Base-by-base conservation (phyloP, 192 early-diverging fungal species). In the Pilobolus umbonatus region DNA sequence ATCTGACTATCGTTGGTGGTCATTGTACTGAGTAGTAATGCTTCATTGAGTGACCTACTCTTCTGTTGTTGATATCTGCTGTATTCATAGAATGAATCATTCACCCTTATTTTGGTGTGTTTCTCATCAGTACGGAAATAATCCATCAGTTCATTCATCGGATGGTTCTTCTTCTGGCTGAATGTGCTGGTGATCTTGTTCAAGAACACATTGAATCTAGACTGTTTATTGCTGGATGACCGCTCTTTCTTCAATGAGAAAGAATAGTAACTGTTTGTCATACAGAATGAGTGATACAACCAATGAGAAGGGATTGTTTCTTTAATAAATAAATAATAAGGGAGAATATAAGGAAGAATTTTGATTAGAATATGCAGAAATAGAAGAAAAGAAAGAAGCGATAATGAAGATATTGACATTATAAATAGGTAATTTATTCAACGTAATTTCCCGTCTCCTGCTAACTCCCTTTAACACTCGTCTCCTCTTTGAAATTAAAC, bases 191-290 rank as follows among this genome's bases (percentile, higher is more conserved):
- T 30, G n/a, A 57, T 25, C 31, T 44, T 57, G 25, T n/a, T 57
- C n/a, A 57, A 29, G 24, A 57, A 29, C 3, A 40, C 55, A 40
- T 36, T 43, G 21, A 38, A 25, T 52, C 30, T 26, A 3, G 53
- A 32, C 21, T 51, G 36, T 10, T 26, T 46, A 2, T 25, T 52
- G 28, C 48, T 51, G 24, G 49, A 25, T 31, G 58, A 60, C 19
- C 60, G 60, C n/a, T 61, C 29, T 36, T 49, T 31, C 45, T 61
- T 61, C 17, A 48, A 46, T 39, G 60, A 52, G 32, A 52, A 32
- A 19, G 47, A 15, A 34, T 47, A 34, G 30, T 52, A 52, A 19
- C 48, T 12, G 17, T 35, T 24, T 9, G 60, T 52, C 60, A 61
- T 61, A 19, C 22, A 39, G 14, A 50, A 50, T 39, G 22, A 22